Conservation (phyloP, 208 protist species). For the Leishmania amazonensis region DNA sequence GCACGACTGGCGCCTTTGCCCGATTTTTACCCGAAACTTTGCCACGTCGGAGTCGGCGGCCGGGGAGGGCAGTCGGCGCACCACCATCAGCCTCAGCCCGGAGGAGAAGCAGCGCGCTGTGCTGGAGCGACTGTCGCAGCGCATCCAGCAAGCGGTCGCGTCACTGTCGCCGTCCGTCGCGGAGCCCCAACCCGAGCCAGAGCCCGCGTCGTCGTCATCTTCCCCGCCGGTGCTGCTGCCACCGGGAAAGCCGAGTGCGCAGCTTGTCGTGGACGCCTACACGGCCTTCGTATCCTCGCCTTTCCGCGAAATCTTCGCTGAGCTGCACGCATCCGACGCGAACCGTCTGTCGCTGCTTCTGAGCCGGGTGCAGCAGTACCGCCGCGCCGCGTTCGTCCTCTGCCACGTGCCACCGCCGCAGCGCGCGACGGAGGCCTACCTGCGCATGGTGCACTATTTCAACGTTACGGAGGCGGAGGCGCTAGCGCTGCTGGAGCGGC, state of each 20-base stretch:
- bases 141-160: conserved; percentile 40
- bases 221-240: not conserved
- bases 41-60: conserved; percentile 11
- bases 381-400: conserved; percentile 82
- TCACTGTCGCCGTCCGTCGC: conserved; percentile 11
- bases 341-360: conserved; percentile 78
- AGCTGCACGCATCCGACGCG: conserved; percentile 45
- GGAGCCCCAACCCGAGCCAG: not conserved
- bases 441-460: conserved; percentile 63
- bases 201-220: not conserved
- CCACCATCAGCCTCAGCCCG: conserved; percentile 63
- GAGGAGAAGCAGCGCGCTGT: conserved; percentile 77
- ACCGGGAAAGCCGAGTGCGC: conserved; percentile 21
- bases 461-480: conserved; percentile 71
- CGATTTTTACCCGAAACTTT: conserved; percentile 88
- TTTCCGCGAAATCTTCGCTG: conserved; percentile 73
- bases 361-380: conserved; percentile 63
- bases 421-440: conserved; percentile 63
- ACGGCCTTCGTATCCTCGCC: conserved; percentile 76
- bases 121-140: conserved; percentile 52
- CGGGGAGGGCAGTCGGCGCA: not conserved
- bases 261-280: conserved; percentile 77
- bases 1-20: conserved; percentile 74
- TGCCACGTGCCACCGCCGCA: conserved; percentile 75
- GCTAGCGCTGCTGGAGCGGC: conserved; percentile 41